These are phyloP conservation scores for Fraxinus dipetala DNA, from an alignment of 305 asterid genomes.

Conservation along the genomic window DNA sequence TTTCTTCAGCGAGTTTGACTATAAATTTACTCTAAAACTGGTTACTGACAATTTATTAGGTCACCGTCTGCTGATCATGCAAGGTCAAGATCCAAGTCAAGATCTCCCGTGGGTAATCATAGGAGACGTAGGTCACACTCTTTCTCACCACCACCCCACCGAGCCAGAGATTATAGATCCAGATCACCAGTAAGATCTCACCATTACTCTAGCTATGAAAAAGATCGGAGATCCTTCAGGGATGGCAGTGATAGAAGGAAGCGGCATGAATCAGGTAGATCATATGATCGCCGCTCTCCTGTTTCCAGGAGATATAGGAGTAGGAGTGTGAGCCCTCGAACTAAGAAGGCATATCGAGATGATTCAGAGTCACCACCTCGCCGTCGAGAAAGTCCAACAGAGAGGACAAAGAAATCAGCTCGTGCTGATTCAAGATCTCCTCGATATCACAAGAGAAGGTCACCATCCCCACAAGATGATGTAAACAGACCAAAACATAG, in stretches of 20 bases:
- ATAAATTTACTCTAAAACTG: conserved; percentile 15
- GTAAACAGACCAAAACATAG: conserved; percentile 53
- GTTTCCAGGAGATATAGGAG: conserved; percentile 72
- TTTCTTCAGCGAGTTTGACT: conserved; percentile 5
- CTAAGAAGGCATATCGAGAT: conserved; percentile 56
- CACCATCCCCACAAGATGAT: conserved; percentile 61
- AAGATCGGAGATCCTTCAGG: conserved; percentile 63
- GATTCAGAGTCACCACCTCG: conserved; percentile 62
- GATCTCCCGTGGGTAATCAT: conserved; percentile 70
- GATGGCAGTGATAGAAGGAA: conserved; percentile 58
- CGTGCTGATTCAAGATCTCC: conserved; percentile 70
- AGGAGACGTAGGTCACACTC: conserved; percentile 70
- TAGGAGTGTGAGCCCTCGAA: conserved; percentile 68
- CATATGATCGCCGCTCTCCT: conserved; percentile 47
- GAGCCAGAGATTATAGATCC: conserved; percentile 61
- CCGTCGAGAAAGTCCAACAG: conserved; percentile 51
- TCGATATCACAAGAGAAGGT: conserved; percentile 52
- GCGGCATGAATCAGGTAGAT: conserved; percentile 57
- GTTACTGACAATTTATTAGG: conserved; percentile 42
- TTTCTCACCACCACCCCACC: conserved; percentile 71
- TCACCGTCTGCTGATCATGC: conserved; percentile 55
- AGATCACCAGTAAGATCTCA: conserved; percentile 84
- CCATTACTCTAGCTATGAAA: conserved; percentile 65
- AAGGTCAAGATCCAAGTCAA: conserved; percentile 69
- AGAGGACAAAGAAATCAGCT: conserved; percentile 50